Percentiles rank a stretch among this genome's conserved stretches.
Conservation (phyloP, 106 monocot genomes). For the Dactylorhiza incarnata region DNA sequence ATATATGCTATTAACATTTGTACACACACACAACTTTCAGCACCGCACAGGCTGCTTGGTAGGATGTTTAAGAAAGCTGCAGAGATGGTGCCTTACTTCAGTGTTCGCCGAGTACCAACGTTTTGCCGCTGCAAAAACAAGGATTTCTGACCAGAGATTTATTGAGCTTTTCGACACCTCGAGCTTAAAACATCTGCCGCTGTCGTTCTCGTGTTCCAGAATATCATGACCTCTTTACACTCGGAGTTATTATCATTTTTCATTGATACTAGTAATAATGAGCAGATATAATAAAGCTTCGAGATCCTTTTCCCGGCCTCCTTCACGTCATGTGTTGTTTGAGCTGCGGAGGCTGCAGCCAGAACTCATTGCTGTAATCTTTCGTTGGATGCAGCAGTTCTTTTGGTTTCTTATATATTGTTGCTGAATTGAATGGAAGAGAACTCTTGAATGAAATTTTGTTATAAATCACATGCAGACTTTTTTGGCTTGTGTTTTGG, state of each 20-base stretch:
- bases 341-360: too few relatives aligned
- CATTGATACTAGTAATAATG: not conserved
- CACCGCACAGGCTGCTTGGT: conserved; percentile 81
- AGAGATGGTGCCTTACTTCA: conserved; percentile 78
- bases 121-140: conserved; percentile 74
- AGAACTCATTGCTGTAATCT: too few relatives aligned
- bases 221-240: not conserved
- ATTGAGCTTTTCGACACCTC: conserved; percentile 76
- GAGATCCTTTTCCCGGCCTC: too few relatives aligned
- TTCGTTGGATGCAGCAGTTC: too few relatives aligned
- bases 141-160: conserved; percentile 75
- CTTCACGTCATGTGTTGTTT: too few relatives aligned
- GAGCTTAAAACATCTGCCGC: conserved; percentile 43
- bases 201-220: conserved; percentile 11
- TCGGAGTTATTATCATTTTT: not conserved
- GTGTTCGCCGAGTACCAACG: conserved; percentile 75
- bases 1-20: not conserved
- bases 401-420: too few relatives aligned
- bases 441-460: too few relatives aligned
- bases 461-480: too few relatives aligned
- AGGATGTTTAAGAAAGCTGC: conserved; percentile 74
- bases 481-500: too few relatives aligned
- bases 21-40: conserved; percentile 22
- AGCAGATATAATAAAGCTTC: not conserved
- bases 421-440: too few relatives aligned